phyloP scores from a whole-genome alignment of 2,329 filamentous ascomycete species.

The Pseudopithomyces chartarum region DNA sequence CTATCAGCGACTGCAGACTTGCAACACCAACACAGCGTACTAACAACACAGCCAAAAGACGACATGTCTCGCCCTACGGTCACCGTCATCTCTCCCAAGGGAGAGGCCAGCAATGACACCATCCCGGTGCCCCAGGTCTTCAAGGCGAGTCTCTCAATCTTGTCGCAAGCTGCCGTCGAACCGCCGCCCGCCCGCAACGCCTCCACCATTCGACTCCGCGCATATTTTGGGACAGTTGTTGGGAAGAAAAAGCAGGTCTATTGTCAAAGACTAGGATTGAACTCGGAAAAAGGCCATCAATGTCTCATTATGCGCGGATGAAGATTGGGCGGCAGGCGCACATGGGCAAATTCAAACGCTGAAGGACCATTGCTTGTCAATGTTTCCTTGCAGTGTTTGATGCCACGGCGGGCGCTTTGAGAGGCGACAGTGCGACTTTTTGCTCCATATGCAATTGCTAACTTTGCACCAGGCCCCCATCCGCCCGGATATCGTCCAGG shows the following conservation, averaged over 20 bases:
- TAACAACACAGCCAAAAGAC: constrained; percentile 36
- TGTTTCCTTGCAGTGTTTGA: neutral
- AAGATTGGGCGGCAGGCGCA: constrained; percentile 4
- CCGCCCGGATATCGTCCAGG: constrained; percentile 98
- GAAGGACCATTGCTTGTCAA: neutral
- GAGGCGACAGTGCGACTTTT: neutral
- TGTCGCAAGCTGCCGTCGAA: constrained; percentile 10
- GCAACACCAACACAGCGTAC: constrained; percentile 19
- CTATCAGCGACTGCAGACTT: constrained; percentile 1
- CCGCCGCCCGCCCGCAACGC: constrained; percentile 7
- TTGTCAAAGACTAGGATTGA: neutral
- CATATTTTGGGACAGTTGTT: constrained; percentile 11
- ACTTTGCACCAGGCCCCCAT: constrained; percentile 68
- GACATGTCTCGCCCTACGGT: constrained; percentile 91
- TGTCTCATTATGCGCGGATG: constrained; percentile 8
- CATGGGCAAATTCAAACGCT: constrained; percentile 7
- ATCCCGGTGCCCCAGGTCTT: constrained; percentile 96
- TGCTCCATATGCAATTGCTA: constrained; percentile 8
- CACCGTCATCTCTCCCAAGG: constrained; percentile 95
- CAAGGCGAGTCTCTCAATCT: constrained; percentile 54
- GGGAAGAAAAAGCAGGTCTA: neutral
- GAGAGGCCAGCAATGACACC: constrained; percentile 85
- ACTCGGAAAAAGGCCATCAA: neutral
- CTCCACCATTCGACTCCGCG: constrained; percentile 14
- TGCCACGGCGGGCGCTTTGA: neutral